phyloP scores from a whole-genome alignment of 495 filamentous ascomycete genomes.

The Copromyces sp. region DNA sequence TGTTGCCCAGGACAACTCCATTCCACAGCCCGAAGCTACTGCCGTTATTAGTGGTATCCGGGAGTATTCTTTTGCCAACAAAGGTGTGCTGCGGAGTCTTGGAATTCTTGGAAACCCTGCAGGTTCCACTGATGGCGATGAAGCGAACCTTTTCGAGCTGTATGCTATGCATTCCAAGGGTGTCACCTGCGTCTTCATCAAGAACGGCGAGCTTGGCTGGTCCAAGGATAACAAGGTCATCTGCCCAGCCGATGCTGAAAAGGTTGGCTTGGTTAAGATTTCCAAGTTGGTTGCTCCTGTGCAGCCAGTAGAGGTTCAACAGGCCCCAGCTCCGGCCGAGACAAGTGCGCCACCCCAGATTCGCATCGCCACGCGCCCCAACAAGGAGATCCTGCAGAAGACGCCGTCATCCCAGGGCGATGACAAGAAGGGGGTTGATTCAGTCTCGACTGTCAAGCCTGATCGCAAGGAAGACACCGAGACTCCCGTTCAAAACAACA shows the following conservation, averaged over 20 bases:
- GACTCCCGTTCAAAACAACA: slow-evolving; percentile 19
- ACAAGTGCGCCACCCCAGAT: slow-evolving; percentile 17
- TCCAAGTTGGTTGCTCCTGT: slow-evolving; percentile 31
- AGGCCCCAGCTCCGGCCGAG: slow-evolving; percentile 7
- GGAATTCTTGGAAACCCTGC: slow-evolving; percentile 63
- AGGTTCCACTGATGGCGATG: slow-evolving; percentile 42
- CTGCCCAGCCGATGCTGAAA: slow-evolving; percentile 59
- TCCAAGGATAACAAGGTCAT: slow-evolving; percentile 75
- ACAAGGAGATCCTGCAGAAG: slow-evolving; percentile 32
- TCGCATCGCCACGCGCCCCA: slow-evolving; percentile 26
- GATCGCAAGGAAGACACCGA: slow-evolving; percentile 34
- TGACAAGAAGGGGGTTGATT: slow-evolving; percentile 19
- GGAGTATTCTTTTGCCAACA: slow-evolving; percentile 84
- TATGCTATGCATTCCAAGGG: slow-evolving; percentile 97
- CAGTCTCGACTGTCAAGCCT: slow-evolving; percentile 18
- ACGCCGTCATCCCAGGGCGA: slow-evolving; percentile 19
- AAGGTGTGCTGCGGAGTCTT: slow-evolving; percentile 80
- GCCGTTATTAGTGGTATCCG: slow-evolving; percentile 92
- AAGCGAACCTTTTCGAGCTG: slow-evolving; percentile 70
- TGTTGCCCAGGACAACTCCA: slow-evolving; percentile 55
- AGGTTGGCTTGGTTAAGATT: slow-evolving; percentile 47
- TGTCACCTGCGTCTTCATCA: slow-evolving; percentile 75
- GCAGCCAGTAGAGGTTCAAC: slow-evolving; percentile 23
- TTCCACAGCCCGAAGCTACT: slow-evolving; percentile 81
- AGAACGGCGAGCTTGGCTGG: slow-evolving; percentile 84